These are phyloP conservation scores for Incumbomyces delicatus DNA, from an alignment of 2,329 filamentous ascomycete genomes.

Conservation along the genomic window DNA sequence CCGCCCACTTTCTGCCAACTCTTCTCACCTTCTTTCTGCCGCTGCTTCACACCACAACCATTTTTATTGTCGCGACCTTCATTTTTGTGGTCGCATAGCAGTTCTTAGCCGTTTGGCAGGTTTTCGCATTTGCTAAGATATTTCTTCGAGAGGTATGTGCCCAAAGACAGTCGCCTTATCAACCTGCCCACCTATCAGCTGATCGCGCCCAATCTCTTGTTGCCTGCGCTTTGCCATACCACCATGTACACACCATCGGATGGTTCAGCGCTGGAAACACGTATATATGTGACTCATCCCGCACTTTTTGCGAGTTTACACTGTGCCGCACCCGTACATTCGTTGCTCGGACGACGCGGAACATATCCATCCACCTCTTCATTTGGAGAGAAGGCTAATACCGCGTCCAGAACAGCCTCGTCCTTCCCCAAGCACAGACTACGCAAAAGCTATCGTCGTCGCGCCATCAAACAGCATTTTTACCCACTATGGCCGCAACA, in stretches of 20 bases:
- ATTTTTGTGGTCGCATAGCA: conserved; percentile 14
- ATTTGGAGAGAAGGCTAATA: too few species aligned
- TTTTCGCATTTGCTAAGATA: conserved; percentile 11
- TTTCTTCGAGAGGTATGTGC: conserved; percentile 16
- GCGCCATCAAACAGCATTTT: too few species aligned
- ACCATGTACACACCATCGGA: conserved; percentile 4
- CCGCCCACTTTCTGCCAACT: conserved; percentile 5
- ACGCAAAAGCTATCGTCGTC: too few species aligned
- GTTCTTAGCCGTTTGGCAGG: conserved; percentile 7
- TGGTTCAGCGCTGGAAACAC: conserved; percentile 15
- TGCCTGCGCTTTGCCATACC: conserved; percentile 15
- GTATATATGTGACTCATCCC: conserved; percentile 4
- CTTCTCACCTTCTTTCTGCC: conserved; percentile 6
- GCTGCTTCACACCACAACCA: conserved; percentile 12
- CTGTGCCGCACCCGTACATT: too few species aligned
- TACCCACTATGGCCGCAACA: conserved; percentile 21
- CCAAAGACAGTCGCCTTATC: conserved; percentile 12
- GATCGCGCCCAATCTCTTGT: conserved; percentile 1
- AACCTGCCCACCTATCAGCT: conserved; percentile 1
- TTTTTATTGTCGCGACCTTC: conserved; percentile 5
- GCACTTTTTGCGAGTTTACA: not conserved
- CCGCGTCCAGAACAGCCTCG: too few species aligned
- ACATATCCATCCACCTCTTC: too few species aligned
- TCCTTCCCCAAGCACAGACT: too few species aligned
- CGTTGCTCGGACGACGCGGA: too few species aligned